Conservation (phyloP, 176 grass and related monocot species). For the Coix lacrymajobi region DNA sequence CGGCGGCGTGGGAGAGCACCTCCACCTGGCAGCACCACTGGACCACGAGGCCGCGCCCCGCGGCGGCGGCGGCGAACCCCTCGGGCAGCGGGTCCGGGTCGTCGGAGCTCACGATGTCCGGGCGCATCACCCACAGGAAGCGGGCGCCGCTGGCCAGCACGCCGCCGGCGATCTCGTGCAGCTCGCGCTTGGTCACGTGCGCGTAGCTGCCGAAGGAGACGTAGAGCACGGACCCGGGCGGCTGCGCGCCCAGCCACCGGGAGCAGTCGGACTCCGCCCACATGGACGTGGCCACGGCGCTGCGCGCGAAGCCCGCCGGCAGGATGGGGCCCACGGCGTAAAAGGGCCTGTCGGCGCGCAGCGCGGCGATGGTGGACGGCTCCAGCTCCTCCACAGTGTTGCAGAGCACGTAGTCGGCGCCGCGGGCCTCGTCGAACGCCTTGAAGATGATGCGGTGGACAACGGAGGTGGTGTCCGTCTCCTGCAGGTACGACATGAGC, state of each 20-base stretch:
- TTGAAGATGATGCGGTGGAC: slow-evolving; percentile 66
- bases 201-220: slow-evolving; percentile 77
- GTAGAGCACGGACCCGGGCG: slow-evolving; percentile 54
- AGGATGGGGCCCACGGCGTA: slow-evolving; percentile 75
- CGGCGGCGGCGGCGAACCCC: slow-evolving; percentile 27
- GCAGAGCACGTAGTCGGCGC: slow-evolving; percentile 53
- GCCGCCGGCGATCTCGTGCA: slow-evolving; percentile 53
- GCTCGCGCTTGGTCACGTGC: slow-evolving; percentile 39
- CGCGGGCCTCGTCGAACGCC: slow-evolving; percentile 53
- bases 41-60: slow-evolving; percentile 41
- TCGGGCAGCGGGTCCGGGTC: slow-evolving; percentile 49
- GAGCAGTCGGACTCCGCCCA: slow-evolving; percentile 65
- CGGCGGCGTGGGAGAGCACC: slow-evolving; percentile 47
- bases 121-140: slow-evolving; percentile 69
- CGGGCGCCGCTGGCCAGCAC: slow-evolving; percentile 46
- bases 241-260: slow-evolving; percentile 45
- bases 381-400: slow-evolving; percentile 86
- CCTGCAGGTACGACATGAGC: slow-evolving; percentile 60
- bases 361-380: slow-evolving; percentile 43
- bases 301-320: slow-evolving; percentile 44
- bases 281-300: slow-evolving; percentile 56
- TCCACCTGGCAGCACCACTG: slow-evolving; percentile 76
- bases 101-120: slow-evolving; percentile 61
- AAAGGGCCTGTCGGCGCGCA: slow-evolving; percentile 49
- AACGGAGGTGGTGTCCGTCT: slow-evolving; percentile 45